Evolutionary conservation across 495 filamentous ascomycete genomes (phyloP).

Genomic region (Podospora australis): DNA sequence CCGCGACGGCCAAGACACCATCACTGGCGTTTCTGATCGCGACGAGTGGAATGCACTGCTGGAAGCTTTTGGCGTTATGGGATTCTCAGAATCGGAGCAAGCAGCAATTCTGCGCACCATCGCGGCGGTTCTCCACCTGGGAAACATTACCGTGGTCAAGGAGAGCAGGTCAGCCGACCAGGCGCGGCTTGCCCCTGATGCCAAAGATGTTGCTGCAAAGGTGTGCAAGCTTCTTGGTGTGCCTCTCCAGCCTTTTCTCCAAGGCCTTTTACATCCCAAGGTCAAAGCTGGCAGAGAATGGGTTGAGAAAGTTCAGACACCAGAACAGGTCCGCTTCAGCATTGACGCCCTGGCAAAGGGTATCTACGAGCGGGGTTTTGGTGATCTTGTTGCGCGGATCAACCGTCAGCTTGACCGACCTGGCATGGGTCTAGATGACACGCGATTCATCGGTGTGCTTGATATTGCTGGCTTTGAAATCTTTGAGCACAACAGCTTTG

Average conservation of each 20-base stretch:
- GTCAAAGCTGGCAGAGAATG: constrained; percentile 95
- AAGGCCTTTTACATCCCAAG: constrained; percentile 80
- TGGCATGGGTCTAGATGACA: constrained; percentile 73
- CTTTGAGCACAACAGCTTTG: constrained; percentile 96
- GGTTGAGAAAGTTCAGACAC: constrained; percentile 96
- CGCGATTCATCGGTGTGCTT: constrained; percentile 92
- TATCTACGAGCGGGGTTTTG: constrained; percentile 94
- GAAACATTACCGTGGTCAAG: constrained; percentile 81
- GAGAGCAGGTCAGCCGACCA: constrained; percentile 89
- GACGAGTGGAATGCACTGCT: constrained; percentile 87
- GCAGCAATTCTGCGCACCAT: constrained; percentile 75
- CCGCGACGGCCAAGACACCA: constrained; percentile 79
- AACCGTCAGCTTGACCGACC: constrained; percentile 84
- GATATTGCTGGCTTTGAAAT: constrained; percentile 99
- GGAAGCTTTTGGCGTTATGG: constrained; percentile 93
- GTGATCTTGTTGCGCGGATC: constrained; percentile 84
- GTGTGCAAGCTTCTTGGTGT: constrained; percentile 85
- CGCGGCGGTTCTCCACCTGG: constrained; percentile 86
- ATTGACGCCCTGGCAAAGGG: constrained; percentile 93
- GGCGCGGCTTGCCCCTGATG: constrained; percentile 69
- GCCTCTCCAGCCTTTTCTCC: constrained; percentile 72
- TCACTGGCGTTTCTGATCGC: constrained; percentile 81
- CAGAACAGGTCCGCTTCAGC: constrained; percentile 85
- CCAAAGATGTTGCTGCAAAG: constrained; percentile 61
- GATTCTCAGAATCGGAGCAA: constrained; percentile 83